A percentile compares a stretch with the other conserved stretches of the same genome.
Evolutionary conservation across 2,329 filamentous ascomycete species (phyloP).

Genomic region (Ciborinia camelliae): DNA sequence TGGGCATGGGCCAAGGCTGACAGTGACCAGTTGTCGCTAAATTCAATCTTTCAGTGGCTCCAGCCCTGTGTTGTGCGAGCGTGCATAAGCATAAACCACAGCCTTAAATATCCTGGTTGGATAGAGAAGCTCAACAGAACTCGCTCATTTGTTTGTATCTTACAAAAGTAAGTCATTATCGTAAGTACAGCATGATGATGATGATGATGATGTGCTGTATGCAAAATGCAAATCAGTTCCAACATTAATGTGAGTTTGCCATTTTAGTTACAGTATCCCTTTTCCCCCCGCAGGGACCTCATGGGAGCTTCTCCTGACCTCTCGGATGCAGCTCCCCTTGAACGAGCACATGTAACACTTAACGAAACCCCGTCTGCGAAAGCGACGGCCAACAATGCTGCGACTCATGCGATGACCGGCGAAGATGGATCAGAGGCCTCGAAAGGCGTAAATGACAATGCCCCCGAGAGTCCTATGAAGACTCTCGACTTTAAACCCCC

Average conservation of each 20-base stretch:
- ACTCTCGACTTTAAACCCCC: not conserved
- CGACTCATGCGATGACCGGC: conserved; percentile 29
- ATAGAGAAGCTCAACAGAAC: not conserved
- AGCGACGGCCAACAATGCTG: conserved; percentile 28
- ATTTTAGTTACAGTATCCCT: not conserved
- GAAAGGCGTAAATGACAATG: conserved; percentile 10
- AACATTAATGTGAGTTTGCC: conserved; percentile 4
- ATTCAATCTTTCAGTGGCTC: conserved; percentile 8
- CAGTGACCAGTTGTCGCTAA: conserved; percentile 20
- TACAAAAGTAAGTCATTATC: not conserved
- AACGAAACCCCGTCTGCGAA: conserved; percentile 23
- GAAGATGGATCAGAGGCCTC: conserved; percentile 24
- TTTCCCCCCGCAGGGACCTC: conserved; percentile 21
- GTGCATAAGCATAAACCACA: conserved; percentile 8
- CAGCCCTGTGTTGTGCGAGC: conserved; percentile 16
- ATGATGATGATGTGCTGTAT: not conserved
- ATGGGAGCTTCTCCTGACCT: conserved; percentile 27
- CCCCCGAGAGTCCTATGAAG: not conserved
- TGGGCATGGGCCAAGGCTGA: no score
- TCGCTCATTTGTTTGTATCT: not conserved
- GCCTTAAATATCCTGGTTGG: conserved; percentile 13
- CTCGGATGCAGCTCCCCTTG: conserved; percentile 22
- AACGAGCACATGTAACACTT: conserved; percentile 23
- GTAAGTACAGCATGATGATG: conserved; percentile 5
- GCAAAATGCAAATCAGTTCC: not conserved